Evolutionary conservation across 164 flowering plant species (phyloP), one percentile per base, ranked within the genome.

Genomic region (Piper betle): DNA sequence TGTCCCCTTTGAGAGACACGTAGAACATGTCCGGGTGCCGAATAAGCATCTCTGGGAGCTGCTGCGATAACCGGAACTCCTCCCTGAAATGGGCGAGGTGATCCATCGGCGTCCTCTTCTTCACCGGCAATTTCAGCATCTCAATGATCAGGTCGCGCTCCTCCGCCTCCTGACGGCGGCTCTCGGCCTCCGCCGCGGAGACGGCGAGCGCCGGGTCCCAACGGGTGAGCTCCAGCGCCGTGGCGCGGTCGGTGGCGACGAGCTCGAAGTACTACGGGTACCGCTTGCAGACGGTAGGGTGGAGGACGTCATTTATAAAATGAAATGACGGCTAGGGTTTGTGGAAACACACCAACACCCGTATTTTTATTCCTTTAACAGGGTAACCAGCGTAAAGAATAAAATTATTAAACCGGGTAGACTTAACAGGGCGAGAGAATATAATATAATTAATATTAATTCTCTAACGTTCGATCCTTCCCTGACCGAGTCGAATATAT

Each of bases 1-100:
- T 80, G 10, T 83, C 91, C 41, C 99, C 99, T 69, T 91, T 94
- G 75, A 90, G 64, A 0, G 96, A 88, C 53, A 94, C 88, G 71
- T 94, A 94, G 53, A 90, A 94, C 96, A 94, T 78, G 69, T 91
- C 99, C 3, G 96, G 96, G 63, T 94, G 99, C 66, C 96, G 79
- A 60, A 88, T 82, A 65, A 94, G 73, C 97, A 90, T 90, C 56
- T 91, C 95, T 61, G 96, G 78, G 19, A 91, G 71, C 76, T 88
- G 95, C 77, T 94, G 96, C 18, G 99, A 85, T 72, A 94, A 86
- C 65, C 91, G 75, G 55, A 88, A 94, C 72, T 94, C 99, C 69
- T 88, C 95, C 54, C 99, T 68, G 64, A 94, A 94, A 75, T 90
- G 97, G 43, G 96, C 88, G 17, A 93, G 73, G 72, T 86, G 92